Conservation (phyloP, 768 basidiomycete genomes). For the Tylopilus sp. region DNA sequence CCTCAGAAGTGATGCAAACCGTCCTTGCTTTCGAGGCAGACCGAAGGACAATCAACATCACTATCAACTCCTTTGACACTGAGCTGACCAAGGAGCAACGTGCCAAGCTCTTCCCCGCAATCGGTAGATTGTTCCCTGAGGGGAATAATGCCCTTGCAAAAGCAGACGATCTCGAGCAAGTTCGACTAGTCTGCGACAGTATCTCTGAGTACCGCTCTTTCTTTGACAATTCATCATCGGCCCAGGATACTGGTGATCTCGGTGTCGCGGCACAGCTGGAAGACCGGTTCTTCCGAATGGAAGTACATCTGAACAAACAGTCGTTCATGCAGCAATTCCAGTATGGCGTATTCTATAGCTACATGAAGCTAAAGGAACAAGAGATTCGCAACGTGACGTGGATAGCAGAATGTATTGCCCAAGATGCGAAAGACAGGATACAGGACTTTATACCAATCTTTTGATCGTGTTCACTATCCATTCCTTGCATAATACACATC, state of each 20-base stretch:
- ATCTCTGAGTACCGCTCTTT: conserved; percentile 89
- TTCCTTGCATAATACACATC: conserved; percentile 7
- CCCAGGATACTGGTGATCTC: conserved; percentile 39
- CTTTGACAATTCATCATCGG: conserved; percentile 58
- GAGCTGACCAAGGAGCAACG: conserved; percentile 94
- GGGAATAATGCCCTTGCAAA: conserved; percentile 93
- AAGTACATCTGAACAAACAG: conserved; percentile 92
- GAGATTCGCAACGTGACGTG: conserved; percentile 86
- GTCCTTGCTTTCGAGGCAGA: conserved; percentile 97
- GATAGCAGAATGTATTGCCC: conserved; percentile 98
- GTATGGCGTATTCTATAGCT: conserved; percentile 88
- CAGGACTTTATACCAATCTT: conserved; percentile 93
- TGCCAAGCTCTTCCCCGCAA: conserved; percentile 88
- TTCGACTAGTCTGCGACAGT: conserved; percentile 81
- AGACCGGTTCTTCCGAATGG: conserved; percentile 90
- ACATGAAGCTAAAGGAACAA: conserved; percentile 89
- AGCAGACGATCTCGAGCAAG: conserved; percentile 94
- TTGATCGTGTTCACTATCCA: conserved; percentile 35
- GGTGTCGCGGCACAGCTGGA: conserved; percentile 70
- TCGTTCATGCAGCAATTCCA: conserved; percentile 98
- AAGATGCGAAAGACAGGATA: conserved; percentile 93
- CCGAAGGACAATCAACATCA: conserved; percentile 95
- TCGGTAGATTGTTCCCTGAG: conserved; percentile 91
- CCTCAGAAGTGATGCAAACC: conserved; percentile 85
- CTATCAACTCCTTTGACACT: conserved; percentile 97